These are phyloP conservation scores for Betula pendula DNA, from an alignment of 306 rosid species.

Conservation along the genomic window DNA sequence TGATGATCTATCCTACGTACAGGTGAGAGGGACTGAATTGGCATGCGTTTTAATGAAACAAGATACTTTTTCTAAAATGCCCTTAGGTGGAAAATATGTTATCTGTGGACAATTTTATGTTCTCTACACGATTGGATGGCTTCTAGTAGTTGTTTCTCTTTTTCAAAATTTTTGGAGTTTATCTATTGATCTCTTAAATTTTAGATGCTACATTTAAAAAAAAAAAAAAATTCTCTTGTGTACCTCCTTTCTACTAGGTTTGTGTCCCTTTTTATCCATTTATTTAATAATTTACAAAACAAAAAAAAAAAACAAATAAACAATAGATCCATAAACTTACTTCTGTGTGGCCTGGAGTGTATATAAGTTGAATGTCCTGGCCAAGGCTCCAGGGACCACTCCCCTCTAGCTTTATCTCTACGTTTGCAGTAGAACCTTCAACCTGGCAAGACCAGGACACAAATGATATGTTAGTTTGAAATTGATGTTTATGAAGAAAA, in stretches of 20 bases:
- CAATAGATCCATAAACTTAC: background rate
- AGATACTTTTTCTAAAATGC: too few relatives aligned
- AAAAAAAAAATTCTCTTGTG: too few relatives aligned
- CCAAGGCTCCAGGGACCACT: constrained; percentile 20
- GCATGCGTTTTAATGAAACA: too few relatives aligned
- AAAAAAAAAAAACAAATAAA: background rate
- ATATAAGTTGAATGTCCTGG: constrained; percentile 14
- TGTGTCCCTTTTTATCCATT: too few relatives aligned
- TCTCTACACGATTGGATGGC: too few relatives aligned
- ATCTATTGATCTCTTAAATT: background rate
- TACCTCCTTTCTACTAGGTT: too few relatives aligned
- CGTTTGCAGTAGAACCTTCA: constrained; percentile 11
- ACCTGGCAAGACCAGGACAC: constrained; percentile 4
- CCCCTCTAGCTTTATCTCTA: constrained; percentile 24
- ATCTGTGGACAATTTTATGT: too few relatives aligned
- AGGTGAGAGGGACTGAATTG: too few relatives aligned
- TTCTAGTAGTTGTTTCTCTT: too few relatives aligned
- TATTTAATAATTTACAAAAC: background rate
- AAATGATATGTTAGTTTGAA: background rate
- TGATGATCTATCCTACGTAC: too few relatives aligned
- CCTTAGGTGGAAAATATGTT: too few relatives aligned
- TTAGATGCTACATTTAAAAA: too few relatives aligned
- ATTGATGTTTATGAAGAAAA: background rate
- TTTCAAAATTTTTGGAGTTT: background rate
- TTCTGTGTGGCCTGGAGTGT: constrained; percentile 26